phyloP scores from a whole-genome alignment of 176 grass and related monocot species.

The Musa itinerans region DNA sequence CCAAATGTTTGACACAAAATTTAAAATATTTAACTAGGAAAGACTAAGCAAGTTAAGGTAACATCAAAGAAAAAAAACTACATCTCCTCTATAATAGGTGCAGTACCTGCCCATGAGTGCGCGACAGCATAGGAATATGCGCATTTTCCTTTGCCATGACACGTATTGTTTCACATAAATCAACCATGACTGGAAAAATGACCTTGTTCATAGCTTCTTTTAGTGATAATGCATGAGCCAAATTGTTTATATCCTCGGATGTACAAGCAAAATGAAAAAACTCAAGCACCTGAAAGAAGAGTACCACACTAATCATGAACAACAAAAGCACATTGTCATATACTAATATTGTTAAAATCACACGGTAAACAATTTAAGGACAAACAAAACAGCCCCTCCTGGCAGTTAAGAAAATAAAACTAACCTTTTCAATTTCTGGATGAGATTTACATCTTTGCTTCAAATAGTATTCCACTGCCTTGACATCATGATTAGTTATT shows the following conservation, averaged over 20 bases:
- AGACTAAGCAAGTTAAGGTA: not conserved
- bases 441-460: conserved; percentile 78
- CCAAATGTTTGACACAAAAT: not conserved
- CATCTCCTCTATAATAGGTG: not conserved
- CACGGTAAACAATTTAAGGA: not conserved
- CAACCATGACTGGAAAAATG: conserved; percentile 65
- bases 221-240: conserved; percentile 67
- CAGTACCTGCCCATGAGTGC: conserved; percentile 83
- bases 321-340: not conserved
- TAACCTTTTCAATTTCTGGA: conserved; percentile 72
- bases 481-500: conserved; percentile 91
- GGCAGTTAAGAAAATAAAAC: not conserved
- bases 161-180: conserved; percentile 44
- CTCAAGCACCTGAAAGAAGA: conserved; percentile 55
- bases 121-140: conserved; percentile 54
- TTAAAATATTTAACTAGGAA: not conserved
- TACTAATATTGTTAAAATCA: not conserved
- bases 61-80: not conserved
- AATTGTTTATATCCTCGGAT: conserved; percentile 94
- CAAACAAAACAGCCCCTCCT: not conserved
- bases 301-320: conserved; percentile 2
- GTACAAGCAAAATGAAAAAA: conserved; percentile 98
- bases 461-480: conserved; percentile 86
- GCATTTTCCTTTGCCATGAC: conserved; percentile 59
- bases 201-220: conserved; percentile 66